Evolutionary conservation across 805 yeast genomes (phyloP).

Genomic region (Kluyveromyces dobzhanskii): DNA sequence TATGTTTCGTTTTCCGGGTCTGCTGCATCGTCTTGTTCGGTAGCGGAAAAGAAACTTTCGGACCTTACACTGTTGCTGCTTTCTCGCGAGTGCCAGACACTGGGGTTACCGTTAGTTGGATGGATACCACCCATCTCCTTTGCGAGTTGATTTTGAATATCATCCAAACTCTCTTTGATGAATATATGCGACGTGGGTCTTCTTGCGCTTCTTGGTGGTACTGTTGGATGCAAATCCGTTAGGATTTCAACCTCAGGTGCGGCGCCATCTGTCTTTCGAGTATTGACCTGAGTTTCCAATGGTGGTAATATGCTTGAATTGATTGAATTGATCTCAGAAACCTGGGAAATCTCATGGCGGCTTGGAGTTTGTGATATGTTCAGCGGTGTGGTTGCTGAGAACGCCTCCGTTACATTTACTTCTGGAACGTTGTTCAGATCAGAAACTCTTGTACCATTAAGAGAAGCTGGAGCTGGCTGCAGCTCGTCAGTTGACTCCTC

Average conservation of each 20-base stretch:
- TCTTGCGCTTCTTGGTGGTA: conserved; percentile 27
- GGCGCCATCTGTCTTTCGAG: neutral
- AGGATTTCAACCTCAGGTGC: conserved; percentile 19
- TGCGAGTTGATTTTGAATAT: conserved; percentile 14
- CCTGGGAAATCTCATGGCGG: conserved; percentile 3
- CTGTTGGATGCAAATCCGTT: conserved; percentile 21
- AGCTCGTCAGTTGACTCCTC: conserved; percentile 1
- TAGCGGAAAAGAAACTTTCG: conserved; percentile 22
- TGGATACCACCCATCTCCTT: conserved; percentile 8
- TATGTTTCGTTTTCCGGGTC: conserved; percentile 6
- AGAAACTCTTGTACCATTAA: neutral
- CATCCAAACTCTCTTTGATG: conserved; percentile 18
- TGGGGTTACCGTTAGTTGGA: neutral
- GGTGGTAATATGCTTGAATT: conserved; percentile 23
- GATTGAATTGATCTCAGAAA: conserved; percentile 11
- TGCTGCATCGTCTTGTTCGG: conserved; percentile 9
- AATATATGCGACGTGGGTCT: conserved; percentile 25
- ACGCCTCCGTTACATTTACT: neutral
- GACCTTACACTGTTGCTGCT: conserved; percentile 10
- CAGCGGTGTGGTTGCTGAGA: conserved; percentile 6
- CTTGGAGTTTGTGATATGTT: conserved; percentile 1
- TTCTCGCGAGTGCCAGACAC: conserved; percentile 5
- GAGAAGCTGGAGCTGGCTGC: neutral
- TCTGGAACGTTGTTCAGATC: neutral
- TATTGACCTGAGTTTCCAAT: conserved; percentile 13